These are phyloP conservation scores for Agroathelia rolfsii DNA, from an alignment of 1,284 basidiomycete species.

Conservation along the genomic window DNA sequence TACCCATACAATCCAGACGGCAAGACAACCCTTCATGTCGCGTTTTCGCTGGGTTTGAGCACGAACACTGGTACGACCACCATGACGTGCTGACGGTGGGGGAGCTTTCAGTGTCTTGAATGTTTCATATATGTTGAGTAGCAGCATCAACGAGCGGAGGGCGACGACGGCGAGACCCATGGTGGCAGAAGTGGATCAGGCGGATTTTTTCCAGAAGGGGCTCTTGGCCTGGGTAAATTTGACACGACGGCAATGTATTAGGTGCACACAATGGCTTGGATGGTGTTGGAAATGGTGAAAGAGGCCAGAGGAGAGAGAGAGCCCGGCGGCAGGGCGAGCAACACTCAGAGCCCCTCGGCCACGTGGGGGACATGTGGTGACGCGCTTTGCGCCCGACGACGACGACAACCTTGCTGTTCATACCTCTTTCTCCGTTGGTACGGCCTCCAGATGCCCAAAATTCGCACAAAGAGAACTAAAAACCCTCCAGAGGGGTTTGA, in stretches of 20 bases:
- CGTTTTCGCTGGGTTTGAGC: conserved; percentile 67
- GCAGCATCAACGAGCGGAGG: conserved; percentile 58
- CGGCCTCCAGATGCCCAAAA: conserved; percentile 73
- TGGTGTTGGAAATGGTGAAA: conserved; percentile 6
- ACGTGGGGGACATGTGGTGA: no score
- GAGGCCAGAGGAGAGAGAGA: conserved; percentile 1
- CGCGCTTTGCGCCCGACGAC: no score
- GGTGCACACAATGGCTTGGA: no score
- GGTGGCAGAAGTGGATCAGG: conserved; percentile 7
- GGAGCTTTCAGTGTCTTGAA: conserved; percentile 71
- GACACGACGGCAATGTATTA: conserved; percentile 5
- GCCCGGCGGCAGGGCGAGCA: conserved; percentile 2
- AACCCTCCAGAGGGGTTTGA: conserved; percentile 95
- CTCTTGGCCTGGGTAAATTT: conserved; percentile 3
- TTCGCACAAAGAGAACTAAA: conserved; percentile 90
- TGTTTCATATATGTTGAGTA: conserved; percentile 72
- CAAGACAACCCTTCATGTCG: conserved; percentile 71
- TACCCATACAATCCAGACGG: conserved; percentile 79
- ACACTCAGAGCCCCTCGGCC: background rate
- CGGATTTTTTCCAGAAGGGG: conserved; percentile 8
- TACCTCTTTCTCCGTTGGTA: conserved; percentile 14
- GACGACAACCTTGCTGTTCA: background rate
- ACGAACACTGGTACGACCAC: conserved; percentile 50
- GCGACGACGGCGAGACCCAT: conserved; percentile 65
- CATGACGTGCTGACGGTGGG: conserved; percentile 46